A percentile compares a stretch with the other conserved stretches of the same genome.
Evolutionary conservation across 2,329 filamentous ascomycete species (phyloP).

Genomic region (Botryotinia convoluta): DNA sequence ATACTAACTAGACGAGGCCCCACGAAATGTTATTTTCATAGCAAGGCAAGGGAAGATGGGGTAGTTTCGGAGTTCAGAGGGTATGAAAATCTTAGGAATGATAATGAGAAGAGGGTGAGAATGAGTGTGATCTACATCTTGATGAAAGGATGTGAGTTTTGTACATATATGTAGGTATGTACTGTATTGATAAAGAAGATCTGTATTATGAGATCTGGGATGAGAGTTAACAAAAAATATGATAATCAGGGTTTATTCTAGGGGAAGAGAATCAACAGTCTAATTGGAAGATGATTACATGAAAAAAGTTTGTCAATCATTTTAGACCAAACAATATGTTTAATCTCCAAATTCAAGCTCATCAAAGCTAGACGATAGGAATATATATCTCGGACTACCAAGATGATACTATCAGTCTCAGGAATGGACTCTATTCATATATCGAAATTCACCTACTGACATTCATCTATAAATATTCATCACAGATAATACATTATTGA

Average conservation of each 20-base stretch:
- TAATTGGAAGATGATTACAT: neutral
- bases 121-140: neutral
- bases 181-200: rapidly evolving
- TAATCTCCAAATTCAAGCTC: neutral
- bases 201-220: neutral
- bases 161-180: rapidly evolving
- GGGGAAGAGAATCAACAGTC: no score
- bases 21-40: no score
- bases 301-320: rapidly evolving
- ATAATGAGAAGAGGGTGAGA: neutral
- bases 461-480: neutral
- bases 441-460: neutral
- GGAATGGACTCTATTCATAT: neutral
- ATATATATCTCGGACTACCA: neutral
- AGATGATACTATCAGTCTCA: no score
- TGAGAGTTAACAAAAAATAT: no score
- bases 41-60: neutral
- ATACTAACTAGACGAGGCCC: neutral
- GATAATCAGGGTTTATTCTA: no score
- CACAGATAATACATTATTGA: neutral
- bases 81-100: rapidly evolving
- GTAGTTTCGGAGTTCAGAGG: neutral
- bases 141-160: neutral
- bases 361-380: neutral
- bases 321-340: no score